Base-by-base conservation (phyloP, 2,329 filamentous ascomycete genomes). In the Venturia oleaginea region DNA sequence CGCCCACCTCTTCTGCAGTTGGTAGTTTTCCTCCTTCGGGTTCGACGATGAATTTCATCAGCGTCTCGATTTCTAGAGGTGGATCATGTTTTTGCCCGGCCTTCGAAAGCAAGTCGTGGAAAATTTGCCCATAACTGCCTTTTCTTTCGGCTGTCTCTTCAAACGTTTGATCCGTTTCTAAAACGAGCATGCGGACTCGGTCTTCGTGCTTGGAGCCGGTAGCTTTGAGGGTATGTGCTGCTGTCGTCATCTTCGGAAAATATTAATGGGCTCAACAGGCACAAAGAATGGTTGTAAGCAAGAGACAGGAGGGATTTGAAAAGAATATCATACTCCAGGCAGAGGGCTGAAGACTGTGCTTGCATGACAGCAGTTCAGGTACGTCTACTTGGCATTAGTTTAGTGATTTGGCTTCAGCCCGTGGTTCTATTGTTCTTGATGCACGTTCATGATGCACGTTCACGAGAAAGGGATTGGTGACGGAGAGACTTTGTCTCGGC, bases 161-260 rank as follows among this genome's bases (percentile, higher is more conserved):
- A 67, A 84, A 80, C 32, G 82, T 78, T 64, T 79, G 75, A 68
- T 86, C 84, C 0, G 83, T 86, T 71, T 86, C 84, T 8, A 86
- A 77, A 65, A 86, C 82, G 63, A 86, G 74, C 70, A 80, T 78
- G 67, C 77, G 76, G 48, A 78, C 71, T 54, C 71, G 75, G 13
- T 73, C 70, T 34, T 59, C 22, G 24, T 40, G 37, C 55, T 59
- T 34, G 8, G 55, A 59, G 11, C 55, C 43, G 24, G n/a, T 27
- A 4, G 43, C n/a, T 27, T 27, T 48, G n/a, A 48, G 43, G 4
- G 43, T 48, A 27, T 22, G 43, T 24, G 43, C 43, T 48, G 43
- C 43, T 13, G 43, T 27, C 10, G 42, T 17, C 43, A 48, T 48
- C 2, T 27, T 48, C 22, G n/a, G 19, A n/a, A 24, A 11, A 24